Evolutionary conservation across 441 rosid genomes (phyloP).

Genomic region (Kokia cookei): DNA sequence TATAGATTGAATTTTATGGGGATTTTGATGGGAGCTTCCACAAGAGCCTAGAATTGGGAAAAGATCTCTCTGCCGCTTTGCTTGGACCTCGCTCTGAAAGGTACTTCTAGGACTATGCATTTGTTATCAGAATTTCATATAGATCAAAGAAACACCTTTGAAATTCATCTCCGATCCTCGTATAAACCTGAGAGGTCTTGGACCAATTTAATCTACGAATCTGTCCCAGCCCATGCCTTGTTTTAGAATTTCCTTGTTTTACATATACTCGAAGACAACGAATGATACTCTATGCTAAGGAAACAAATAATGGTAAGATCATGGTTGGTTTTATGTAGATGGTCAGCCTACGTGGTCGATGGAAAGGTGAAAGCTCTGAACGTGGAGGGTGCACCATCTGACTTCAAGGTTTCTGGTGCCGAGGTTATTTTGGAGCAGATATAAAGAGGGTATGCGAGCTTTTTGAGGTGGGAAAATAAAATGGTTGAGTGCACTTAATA

Average conservation of each 20-base stretch:
- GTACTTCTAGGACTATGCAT: conserved; percentile 20
- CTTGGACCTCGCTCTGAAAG: conserved; percentile 86
- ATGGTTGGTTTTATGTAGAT: conserved; percentile 32
- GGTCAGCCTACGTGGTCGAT: conserved; percentile 87
- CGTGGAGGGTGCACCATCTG: conserved; percentile 85
- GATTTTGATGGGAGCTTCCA: conserved; percentile 85
- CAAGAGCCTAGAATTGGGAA: conserved; percentile 76
- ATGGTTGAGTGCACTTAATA: neutral
- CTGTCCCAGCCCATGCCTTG: neutral
- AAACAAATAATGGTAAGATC: neutral
- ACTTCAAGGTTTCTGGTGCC: conserved; percentile 75
- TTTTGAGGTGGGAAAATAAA: neutral
- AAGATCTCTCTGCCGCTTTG: conserved; percentile 87
- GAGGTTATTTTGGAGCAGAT: conserved; percentile 78
- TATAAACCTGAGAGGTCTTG: neutral
- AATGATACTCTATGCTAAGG: neutral
- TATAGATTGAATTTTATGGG: conserved; percentile 81
- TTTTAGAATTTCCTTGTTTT: neutral
- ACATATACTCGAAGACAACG: neutral
- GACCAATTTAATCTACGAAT: neutral
- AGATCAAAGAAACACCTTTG: neutral
- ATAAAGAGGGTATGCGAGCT: conserved; percentile 11
- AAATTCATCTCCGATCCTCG: neutral
- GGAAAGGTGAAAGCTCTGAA: conserved; percentile 78
- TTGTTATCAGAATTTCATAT: neutral